Evolutionary conservation across 306 rosid genomes (phyloP).

Genomic region (Arachis stenosperma): DNA sequence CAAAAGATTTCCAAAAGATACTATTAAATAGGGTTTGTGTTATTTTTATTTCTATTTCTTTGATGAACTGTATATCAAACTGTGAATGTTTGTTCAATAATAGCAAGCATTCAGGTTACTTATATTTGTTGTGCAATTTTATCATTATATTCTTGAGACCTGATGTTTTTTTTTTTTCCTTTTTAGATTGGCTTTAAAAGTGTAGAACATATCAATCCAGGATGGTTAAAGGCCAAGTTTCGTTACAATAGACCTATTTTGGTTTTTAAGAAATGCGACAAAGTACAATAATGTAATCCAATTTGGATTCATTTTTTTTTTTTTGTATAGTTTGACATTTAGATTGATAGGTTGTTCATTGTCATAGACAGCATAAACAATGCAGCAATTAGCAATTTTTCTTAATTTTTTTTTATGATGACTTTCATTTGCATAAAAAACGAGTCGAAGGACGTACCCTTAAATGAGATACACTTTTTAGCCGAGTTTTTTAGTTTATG

Average conservation of each 20-base stretch:
- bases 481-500: too few relatives aligned
- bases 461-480: neutral
- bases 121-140: neutral
- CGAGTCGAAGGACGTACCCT: neutral
- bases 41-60: neutral
- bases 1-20: conserved; percentile 58
- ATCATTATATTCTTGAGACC: neutral
- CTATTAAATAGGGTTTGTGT: conserved; percentile 64
- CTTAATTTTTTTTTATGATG: neutral
- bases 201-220: conserved; percentile 53
- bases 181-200: conserved; percentile 67
- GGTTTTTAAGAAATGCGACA: conserved; percentile 61
- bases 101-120: neutral
- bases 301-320: neutral
- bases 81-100: neutral
- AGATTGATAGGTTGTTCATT: neutral
- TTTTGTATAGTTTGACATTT: neutral
- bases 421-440: conserved; percentile 10
- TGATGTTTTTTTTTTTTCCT: neutral
- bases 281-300: neutral
- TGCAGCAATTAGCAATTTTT: neutral
- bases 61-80: neutral
- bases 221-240: conserved; percentile 46
- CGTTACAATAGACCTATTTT: conserved; percentile 72
- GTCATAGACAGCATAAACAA: neutral